A percentile compares a stretch with the other conserved stretches of the same genome.
Evolutionary conservation across 2,329 filamentous ascomycete genomes (phyloP).

Genomic region (Xylaria sp.): DNA sequence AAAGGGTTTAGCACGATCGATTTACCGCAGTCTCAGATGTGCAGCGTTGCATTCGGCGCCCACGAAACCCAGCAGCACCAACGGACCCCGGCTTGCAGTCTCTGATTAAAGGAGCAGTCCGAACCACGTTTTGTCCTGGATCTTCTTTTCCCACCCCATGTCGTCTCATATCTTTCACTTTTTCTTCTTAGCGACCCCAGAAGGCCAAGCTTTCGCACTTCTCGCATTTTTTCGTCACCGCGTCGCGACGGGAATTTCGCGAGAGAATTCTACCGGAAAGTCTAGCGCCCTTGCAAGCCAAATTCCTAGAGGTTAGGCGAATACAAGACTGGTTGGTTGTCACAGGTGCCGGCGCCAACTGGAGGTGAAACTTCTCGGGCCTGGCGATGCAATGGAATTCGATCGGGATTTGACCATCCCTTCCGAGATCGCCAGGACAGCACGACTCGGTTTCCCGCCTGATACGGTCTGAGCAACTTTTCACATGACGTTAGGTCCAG

Average conservation of each 20-base stretch:
- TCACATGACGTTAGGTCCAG: constrained; percentile 7
- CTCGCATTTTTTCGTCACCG: too few relatives aligned
- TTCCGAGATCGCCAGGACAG: constrained; percentile 13
- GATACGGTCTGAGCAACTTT: constrained; percentile 16
- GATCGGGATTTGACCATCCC: constrained; percentile 9
- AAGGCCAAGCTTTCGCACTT: neutral
- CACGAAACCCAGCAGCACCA: constrained; percentile 31
- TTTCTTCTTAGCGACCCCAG: neutral
- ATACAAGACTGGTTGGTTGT: constrained; percentile 9
- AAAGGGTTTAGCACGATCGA: constrained; percentile 36
- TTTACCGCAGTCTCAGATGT: constrained; percentile 31
- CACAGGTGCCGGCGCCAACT: constrained; percentile 4
- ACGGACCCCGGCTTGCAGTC: constrained; percentile 30
- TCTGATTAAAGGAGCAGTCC: constrained; percentile 34
- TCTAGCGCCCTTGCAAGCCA: neutral
- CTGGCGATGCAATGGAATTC: constrained; percentile 6
- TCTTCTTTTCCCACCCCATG: constrained; percentile 14
- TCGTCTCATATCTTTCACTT: constrained; percentile 23
- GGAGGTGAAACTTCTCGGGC: constrained; percentile 11
- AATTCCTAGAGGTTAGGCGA: neutral
- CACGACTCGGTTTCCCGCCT: constrained; percentile 13
- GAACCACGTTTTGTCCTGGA: constrained; percentile 32
- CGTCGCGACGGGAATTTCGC: too few relatives aligned
- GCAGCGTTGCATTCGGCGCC: constrained; percentile 34
- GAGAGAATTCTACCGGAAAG: neutral